Evolutionary conservation across 2,329 filamentous ascomycete species (phyloP).

Genomic region (Epichloe glyceriae): DNA sequence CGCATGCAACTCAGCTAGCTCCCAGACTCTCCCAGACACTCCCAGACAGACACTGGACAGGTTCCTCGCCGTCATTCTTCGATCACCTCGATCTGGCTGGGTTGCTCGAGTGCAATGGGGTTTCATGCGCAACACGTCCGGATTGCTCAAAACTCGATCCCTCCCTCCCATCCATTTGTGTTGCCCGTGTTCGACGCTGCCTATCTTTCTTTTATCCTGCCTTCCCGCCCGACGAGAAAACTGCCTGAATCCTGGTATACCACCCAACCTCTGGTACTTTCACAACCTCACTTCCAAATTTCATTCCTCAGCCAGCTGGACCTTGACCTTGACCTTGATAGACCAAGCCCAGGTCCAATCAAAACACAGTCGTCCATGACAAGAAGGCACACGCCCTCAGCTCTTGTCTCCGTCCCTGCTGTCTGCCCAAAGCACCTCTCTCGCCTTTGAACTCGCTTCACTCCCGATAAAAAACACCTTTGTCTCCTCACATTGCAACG

Average conservation of each 20-base stretch:
- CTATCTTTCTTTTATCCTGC: too few relatives aligned
- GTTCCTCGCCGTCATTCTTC: constrained; percentile 13
- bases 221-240: too few relatives aligned
- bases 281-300: too few relatives aligned
- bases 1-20: constrained; percentile 6
- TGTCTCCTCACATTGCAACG: neutral
- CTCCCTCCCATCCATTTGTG: constrained; percentile 10
- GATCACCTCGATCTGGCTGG: constrained; percentile 20
- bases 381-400: neutral
- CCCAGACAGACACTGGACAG: neutral
- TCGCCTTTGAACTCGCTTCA: neutral
- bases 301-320: too few relatives aligned
- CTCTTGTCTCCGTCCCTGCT: neutral
- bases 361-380: too few relatives aligned
- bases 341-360: too few relatives aligned
- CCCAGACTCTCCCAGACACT: neutral
- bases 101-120: constrained; percentile 8
- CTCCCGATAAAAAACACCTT: neutral
- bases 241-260: too few relatives aligned
- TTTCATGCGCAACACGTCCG: constrained; percentile 18
- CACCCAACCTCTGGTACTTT: too few relatives aligned
- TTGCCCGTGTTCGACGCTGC: too few relatives aligned
- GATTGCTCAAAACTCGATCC: constrained; percentile 17
- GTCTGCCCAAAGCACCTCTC: neutral
- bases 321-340: too few relatives aligned